These are phyloP conservation scores for Favolaschia claudopus DNA, from an alignment of 768 basidiomycete species.

Conservation along the genomic window DNA sequence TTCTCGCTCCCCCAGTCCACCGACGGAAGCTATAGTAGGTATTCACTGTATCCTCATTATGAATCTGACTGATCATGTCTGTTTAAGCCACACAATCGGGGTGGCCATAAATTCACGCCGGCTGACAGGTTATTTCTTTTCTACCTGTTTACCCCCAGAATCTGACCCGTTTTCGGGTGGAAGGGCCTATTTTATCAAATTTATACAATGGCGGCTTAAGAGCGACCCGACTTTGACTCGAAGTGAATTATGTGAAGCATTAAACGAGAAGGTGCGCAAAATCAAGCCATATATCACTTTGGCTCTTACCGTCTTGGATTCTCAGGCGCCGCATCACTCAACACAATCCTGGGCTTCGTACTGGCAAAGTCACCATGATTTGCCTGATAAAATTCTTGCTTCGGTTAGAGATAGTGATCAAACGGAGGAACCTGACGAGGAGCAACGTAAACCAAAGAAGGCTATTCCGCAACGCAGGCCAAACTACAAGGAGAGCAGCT, in stretches of 20 bases:
- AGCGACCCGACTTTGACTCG: slow-evolving; percentile 60
- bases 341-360: slow-evolving; percentile 70
- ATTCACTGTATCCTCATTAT: neutral
- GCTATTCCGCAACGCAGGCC: slow-evolving; percentile 34
- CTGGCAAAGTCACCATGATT: slow-evolving; percentile 70
- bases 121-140: too few species aligned
- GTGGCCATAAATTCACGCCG: slow-evolving; percentile 70
- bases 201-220: slow-evolving; percentile 67
- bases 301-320: slow-evolving; percentile 4
- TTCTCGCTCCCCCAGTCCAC: slow-evolving; percentile 75
- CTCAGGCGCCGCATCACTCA: slow-evolving; percentile 72
- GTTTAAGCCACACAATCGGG: slow-evolving; percentile 41
- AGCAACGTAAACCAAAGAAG: slow-evolving; percentile 33
- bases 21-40: slow-evolving; percentile 51
- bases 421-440: slow-evolving; percentile 33
- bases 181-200: slow-evolving; percentile 71
- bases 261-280: slow-evolving; percentile 62
- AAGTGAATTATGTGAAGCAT: slow-evolving; percentile 58
- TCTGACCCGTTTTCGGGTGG: too few species aligned
- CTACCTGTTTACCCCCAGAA: too few species aligned
- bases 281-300: neutral
- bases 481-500: slow-evolving; percentile 44
- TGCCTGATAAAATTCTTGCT: slow-evolving; percentile 71
- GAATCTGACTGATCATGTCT: neutral
- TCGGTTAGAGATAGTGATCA: slow-evolving; percentile 43